Base-by-base conservation (phyloP, 495 filamentous ascomycete species). In the Penicillium robsamsonii region DNA sequence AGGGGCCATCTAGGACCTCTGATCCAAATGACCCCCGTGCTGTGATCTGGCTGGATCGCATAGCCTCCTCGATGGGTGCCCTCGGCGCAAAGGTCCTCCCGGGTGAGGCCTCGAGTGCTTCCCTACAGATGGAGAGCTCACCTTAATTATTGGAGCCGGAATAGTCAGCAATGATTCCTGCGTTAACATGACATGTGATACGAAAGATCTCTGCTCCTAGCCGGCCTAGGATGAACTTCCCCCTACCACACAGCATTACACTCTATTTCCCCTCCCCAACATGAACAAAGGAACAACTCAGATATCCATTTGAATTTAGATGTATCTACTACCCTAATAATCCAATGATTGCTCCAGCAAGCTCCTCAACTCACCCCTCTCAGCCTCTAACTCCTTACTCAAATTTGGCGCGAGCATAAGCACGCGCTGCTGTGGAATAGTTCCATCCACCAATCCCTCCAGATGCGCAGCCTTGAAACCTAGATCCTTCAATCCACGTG, bases 391-490 rank as follows among this genome's bases (percentile, higher is more conserved):
- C 66, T 85, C 85, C 57, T 81, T 83, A 46, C 82, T 85, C 61
- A 97, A 71, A 46, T 81, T 89, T 5, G 94, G 94, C 38, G 95
- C 95, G 48, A 98, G 72, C 89, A 92, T 93, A 59, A 97, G 67
- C 46, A 98, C 94, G 45, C 94, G 78, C 45, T 81, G 79, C 76
- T 98, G 94, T 25, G 94, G 94, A 45, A 98, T 83, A 24, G 94
- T 97, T 1, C 94, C 95, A 68, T 97, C 92, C 13, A 98, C 91
- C 57, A 98, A 72, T 4, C 72, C 82, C 25, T 91, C 87, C 12
- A 98, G 74, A 77, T 98, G 84, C 13, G 78, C 79, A 5, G 68
- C 69, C 54, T 79, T 79, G 68, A 96, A 97, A 1, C 94, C 94
- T 38, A 98, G 68, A 40, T 81, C 84, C 71, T 89, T 91, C 63